Conservation (phyloP, 306 rosid genomes). For the Fragaria nilgerrensis region DNA sequence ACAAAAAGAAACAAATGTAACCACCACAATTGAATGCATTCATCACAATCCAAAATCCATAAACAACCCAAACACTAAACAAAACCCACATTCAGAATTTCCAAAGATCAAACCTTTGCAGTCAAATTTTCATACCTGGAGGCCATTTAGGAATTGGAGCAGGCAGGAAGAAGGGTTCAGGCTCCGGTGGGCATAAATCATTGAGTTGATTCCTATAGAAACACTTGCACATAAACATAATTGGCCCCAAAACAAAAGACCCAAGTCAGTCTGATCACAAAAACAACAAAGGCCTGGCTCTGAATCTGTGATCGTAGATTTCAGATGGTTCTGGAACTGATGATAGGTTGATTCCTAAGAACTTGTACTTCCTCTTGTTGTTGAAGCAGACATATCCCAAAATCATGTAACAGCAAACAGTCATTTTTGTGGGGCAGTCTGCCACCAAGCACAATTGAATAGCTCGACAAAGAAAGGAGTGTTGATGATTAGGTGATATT, state of each 20-base stretch:
- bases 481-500: neutral
- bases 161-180: conserved; percentile 52
- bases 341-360: neutral
- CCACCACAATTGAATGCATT: too few relatives aligned
- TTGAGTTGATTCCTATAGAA: conserved; percentile 34
- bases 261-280: conserved; percentile 11
- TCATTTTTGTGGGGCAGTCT: conserved; percentile 5
- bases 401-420: neutral
- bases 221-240: conserved; percentile 43
- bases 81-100: neutral
- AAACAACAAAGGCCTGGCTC: neutral
- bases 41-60: too few relatives aligned
- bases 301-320: neutral
- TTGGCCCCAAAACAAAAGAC: conserved; percentile 12
- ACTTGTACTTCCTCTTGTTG: neutral
- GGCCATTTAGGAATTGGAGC: conserved; percentile 69
- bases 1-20: neutral
- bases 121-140: conserved; percentile 34
- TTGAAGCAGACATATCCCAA: neutral
- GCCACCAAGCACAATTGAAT: neutral
- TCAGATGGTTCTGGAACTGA: neutral
- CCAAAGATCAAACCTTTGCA: conserved; percentile 12
- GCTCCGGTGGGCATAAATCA: conserved; percentile 31
- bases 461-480: neutral
- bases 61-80: too few relatives aligned